These are phyloP conservation scores for Eucalyptus marginata DNA, from an alignment of 345 rosid genomes.

Conservation along the genomic window DNA sequence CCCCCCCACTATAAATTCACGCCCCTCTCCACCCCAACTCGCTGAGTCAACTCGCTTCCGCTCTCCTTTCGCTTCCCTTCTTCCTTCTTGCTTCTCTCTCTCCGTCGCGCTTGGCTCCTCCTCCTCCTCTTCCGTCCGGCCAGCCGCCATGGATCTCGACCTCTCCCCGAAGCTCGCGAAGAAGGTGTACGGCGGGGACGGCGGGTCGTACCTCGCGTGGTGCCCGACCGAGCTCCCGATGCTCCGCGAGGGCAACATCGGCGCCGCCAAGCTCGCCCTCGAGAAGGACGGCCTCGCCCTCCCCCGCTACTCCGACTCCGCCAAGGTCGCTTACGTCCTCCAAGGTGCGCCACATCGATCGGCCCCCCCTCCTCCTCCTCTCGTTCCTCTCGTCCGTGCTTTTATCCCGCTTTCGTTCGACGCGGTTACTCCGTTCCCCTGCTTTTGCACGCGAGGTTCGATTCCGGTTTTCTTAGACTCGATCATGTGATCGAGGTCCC, in stretches of 20 bases:
- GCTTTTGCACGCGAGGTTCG: not conserved
- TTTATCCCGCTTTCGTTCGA: not conserved
- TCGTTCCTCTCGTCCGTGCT: not conserved
- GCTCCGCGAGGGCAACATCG: conserved; percentile 68
- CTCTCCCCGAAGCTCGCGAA: conserved; percentile 63
- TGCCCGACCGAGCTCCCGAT: conserved; percentile 66
- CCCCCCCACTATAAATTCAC: not conserved
- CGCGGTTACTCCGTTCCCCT: not conserved
- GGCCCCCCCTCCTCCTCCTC: not conserved
- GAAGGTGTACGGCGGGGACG: conserved; percentile 56
- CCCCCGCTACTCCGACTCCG: conserved; percentile 8
- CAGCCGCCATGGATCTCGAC: conserved; percentile 56
- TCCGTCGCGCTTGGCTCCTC: not conserved
- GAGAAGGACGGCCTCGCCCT: conserved; percentile 76
- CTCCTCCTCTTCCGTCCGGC: not conserved
- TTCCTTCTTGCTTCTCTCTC: not conserved
- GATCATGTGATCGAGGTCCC: not conserved
- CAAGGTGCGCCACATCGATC: too few relatives aligned
- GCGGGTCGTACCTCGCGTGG: conserved; percentile 82
- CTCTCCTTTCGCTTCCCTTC: not conserved
- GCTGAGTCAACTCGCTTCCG: not conserved
- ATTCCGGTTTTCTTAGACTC: not conserved
- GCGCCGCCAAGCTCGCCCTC: conserved; percentile 82
- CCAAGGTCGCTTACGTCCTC: too few relatives aligned
- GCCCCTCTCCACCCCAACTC: not conserved